These are phyloP conservation scores for Pneumocystis carinii DNA, from an alignment of 1,139 yeast species.

Conservation along the genomic window DNA sequence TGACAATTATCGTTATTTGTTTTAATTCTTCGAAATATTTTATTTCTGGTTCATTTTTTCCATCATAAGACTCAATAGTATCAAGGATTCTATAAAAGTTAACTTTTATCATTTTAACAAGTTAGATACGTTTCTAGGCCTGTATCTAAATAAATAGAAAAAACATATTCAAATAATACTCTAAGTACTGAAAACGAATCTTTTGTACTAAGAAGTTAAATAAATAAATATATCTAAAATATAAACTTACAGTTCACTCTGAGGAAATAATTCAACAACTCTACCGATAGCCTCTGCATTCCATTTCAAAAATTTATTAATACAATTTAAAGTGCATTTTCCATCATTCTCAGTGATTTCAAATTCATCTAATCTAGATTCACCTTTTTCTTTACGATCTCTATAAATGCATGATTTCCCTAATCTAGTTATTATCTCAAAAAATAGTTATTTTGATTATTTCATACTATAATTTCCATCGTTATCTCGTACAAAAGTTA, in stretches of 20 bases:
- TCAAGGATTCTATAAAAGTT: constrained; percentile 33
- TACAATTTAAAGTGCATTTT: constrained; percentile 23
- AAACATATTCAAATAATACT: constrained; percentile 52
- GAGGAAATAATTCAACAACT: constrained; percentile 56
- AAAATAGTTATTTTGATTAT: constrained; percentile 6
- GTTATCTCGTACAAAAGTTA: background rate
- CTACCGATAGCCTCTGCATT: constrained; percentile 72
- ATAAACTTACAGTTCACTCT: constrained; percentile 28
- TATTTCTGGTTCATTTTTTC: constrained; percentile 28
- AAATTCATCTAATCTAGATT: background rate
- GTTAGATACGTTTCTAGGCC: constrained; percentile 38
- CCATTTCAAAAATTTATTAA: constrained; percentile 53
- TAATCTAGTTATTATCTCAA: constrained; percentile 10
- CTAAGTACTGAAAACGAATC: constrained; percentile 55
- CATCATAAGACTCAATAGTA: constrained; percentile 28
- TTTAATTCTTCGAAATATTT: constrained; percentile 39
- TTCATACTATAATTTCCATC: background rate
- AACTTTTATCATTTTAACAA: background rate
- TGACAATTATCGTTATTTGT: constrained; percentile 47
- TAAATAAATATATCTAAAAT: background rate
- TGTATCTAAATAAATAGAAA: constrained; percentile 57
- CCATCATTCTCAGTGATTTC: constrained; percentile 9
- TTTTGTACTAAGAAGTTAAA: constrained; percentile 26
- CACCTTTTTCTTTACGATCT: constrained; percentile 12
- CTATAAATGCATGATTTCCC: constrained; percentile 17